These are phyloP conservation scores for Chlorella sp. DNA, from an alignment of 139 green algal genomes.

Conservation along the genomic window DNA sequence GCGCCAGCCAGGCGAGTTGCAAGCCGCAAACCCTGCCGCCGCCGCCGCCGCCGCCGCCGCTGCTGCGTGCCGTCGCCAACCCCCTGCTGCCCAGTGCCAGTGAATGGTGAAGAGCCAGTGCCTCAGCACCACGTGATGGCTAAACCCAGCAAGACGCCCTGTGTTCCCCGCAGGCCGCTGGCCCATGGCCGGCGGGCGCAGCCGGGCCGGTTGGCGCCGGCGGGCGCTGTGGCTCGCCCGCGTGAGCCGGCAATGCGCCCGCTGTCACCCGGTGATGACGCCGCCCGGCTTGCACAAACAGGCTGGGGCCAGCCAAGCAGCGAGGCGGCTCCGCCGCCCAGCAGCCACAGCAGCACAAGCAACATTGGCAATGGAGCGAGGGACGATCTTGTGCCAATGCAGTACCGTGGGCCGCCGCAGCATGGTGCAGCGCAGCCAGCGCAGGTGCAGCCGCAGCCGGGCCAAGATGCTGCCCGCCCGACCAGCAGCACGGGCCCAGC, in stretches of 20 bases:
- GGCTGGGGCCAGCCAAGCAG: neutral
- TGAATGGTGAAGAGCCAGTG: neutral
- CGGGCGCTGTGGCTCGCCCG: neutral
- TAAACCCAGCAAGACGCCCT: neutral
- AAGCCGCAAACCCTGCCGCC: no score
- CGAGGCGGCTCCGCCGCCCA: neutral
- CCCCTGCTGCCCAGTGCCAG: no score
- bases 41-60: no score
- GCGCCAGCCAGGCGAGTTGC: no score
- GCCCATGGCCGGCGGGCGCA: neutral
- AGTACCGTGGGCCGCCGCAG: neutral
- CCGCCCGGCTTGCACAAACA: neutral
- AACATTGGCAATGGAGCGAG: neutral
- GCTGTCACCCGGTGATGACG: slow-evolving; percentile 1
- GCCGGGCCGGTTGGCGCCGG: neutral
- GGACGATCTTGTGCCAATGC: slow-evolving; percentile 19
- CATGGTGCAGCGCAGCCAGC: neutral
- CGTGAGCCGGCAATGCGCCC: slow-evolving; percentile 13
- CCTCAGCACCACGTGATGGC: neutral
- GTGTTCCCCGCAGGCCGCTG: neutral
- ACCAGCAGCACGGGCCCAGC: no score
- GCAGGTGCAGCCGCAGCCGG: neutral
- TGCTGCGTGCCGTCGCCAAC: no score
- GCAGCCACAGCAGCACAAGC: neutral
- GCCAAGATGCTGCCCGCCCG: no score